Conservation (phyloP, 352 stramenopile genomes). For the Discostella stelligera region DNA sequence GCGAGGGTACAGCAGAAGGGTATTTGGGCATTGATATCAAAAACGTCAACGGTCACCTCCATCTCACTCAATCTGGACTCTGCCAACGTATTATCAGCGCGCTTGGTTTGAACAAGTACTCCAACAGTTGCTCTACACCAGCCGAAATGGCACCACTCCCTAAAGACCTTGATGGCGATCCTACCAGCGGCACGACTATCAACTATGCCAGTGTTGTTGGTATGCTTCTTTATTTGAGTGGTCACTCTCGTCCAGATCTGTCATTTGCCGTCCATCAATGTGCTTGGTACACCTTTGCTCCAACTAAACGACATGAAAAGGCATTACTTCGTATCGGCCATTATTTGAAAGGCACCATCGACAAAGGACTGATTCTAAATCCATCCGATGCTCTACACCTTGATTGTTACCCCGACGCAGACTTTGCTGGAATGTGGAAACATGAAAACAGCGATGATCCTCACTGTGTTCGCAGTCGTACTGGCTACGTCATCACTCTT, state of each 20-base stretch:
- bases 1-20: conserved; percentile 42
- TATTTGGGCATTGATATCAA: conserved; percentile 56
- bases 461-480: no score
- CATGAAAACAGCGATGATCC: no score
- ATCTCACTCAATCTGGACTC: conserved; percentile 38
- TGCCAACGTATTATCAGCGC: conserved; percentile 29
- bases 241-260: conserved; percentile 43
- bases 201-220: no score
- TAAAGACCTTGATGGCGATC: not conserved
- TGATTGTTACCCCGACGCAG: no score
- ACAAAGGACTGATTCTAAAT: no score
- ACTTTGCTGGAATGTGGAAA: no score
- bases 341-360: no score
- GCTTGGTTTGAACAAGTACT: conserved; percentile 13
- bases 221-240: no score
- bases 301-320: no score
- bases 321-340: conserved; percentile 41
- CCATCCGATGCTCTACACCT: no score
- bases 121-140: not conserved
- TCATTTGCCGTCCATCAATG: conserved; percentile 46
- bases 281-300: no score
- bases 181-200: no score
- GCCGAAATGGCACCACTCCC: not conserved
- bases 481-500: conserved; percentile 11
- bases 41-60: conserved; percentile 4